Evolutionary conservation across 805 yeast genomes (phyloP), one percentile per base, ranked within the genome.

Genomic region (Cephaloascus fragrans): DNA sequence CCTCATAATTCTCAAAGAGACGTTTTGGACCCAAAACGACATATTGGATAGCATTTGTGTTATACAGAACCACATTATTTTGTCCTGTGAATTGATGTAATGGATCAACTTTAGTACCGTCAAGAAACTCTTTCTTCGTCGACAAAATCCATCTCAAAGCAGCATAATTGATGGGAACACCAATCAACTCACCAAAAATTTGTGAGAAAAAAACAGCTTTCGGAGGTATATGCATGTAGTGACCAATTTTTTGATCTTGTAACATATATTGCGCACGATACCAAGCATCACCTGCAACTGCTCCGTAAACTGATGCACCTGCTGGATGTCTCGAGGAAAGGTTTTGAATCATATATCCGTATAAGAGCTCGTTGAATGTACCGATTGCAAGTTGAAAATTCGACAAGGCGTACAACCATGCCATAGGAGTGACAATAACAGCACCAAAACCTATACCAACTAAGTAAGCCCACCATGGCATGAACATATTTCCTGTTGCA

Each of bases 11-110:
- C n/a, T 48, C 48, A 42, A 71, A 71, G 4, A 71, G 51, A 23
- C 65, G 51, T n/a, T 52, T 47, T 0, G 77, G 77, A 0, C 77
- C 77, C 37, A 71, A 51, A 1, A 71, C 56, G n/a, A 70, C 74
- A 42, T 71, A 71, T 44, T 68, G 74, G 26, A 71, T 61, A 9
- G 76, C 71, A 46, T 70, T 71, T n/a, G 72, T 64, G 46, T 70
- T 68, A 42, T 57, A 60, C 15, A 58, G 51, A 26, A 59, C 53
- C 26, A 71, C 56, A 4, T 56, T 43, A 8, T 6, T 23, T 43
- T 71, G 75, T 2, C 72, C 76, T 2, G 74, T 70, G 76, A 76
- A 71, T 47, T 71, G 77, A 41, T 67, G 69, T 19, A 70, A 51
- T 1, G 75, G 71, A 47, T 71, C 77, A 1, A 40, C 48, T 26